Conservation (phyloP, 768 basidiomycete species). For the Naganishia vaughanmartiniae region DNA sequence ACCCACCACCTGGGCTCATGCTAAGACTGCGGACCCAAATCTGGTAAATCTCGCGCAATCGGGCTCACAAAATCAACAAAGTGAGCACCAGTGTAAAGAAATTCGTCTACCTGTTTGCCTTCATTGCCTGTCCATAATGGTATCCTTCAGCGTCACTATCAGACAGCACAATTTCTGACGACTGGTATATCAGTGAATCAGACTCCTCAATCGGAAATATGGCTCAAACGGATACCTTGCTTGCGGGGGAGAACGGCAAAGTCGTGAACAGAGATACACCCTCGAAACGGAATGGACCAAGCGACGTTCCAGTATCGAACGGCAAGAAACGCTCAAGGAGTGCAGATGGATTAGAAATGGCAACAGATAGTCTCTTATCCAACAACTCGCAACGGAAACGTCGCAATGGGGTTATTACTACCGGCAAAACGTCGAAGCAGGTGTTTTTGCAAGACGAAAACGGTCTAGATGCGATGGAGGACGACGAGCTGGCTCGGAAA, state of each 20-base stretch:
- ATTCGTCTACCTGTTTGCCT: slow-evolving; percentile 1
- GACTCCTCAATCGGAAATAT: background rate
- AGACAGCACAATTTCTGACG: background rate
- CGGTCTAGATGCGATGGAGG: slow-evolving; percentile 10
- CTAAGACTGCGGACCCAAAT: slow-evolving; percentile 5
- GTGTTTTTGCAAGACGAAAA: slow-evolving; percentile 10
- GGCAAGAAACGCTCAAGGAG: slow-evolving; percentile 13
- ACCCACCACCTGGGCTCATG: background rate
- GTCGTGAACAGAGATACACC: slow-evolving; percentile 10
- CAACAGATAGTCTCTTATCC: background rate
- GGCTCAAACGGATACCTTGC: slow-evolving; percentile 2
- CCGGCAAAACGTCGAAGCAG: background rate
- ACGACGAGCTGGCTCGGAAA: slow-evolving; percentile 9
- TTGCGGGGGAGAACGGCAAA: background rate
- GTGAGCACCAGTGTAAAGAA: slow-evolving; percentile 2
- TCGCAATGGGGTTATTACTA: background rate
- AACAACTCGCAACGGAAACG: slow-evolving; percentile 8
- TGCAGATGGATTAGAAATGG: background rate
- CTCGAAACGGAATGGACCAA: background rate
- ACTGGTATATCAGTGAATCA: background rate
- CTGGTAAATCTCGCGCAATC: background rate
- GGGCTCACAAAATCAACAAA: slow-evolving; percentile 15
- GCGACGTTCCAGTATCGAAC: background rate
- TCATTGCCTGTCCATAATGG: background rate
- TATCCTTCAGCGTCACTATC: background rate